Percentiles rank a stretch among this genome's conserved stretches.
phyloP scores from a whole-genome alignment of 116 monocot species.

The Iris pallida region DNA sequence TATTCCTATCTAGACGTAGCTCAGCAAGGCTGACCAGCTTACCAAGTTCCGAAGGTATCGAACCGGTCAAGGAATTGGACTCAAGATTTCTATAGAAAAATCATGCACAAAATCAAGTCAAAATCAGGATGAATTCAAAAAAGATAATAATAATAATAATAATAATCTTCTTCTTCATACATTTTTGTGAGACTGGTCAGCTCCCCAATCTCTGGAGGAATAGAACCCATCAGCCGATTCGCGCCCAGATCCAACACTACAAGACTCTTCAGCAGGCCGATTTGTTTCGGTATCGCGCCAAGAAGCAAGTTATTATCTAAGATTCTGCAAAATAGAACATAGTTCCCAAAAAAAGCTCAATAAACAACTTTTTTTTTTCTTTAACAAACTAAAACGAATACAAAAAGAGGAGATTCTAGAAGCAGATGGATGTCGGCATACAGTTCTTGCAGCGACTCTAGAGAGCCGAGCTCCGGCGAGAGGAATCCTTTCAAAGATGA shows the following conservation, averaged over 20 bases:
- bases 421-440: constrained; percentile 3
- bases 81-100: constrained; percentile 50
- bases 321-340: constrained; percentile 19
- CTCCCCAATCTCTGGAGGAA: constrained; percentile 26
- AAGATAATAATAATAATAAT: neutral
- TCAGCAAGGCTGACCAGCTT: constrained; percentile 59
- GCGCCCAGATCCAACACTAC: constrained; percentile 23
- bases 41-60: constrained; percentile 55
- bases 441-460: constrained; percentile 41
- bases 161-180: neutral
- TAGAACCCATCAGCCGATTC: constrained; percentile 16
- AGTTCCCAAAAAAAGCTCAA: neutral
- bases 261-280: constrained; percentile 28
- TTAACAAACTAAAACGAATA: neutral
- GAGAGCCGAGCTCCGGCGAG: constrained; percentile 26
- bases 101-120: constrained; percentile 6
- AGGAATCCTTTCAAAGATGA: constrained; percentile 52
- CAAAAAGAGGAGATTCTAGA: neutral
- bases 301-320: constrained; percentile 33
- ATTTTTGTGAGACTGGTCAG: constrained; percentile 12
- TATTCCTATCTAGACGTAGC: constrained; percentile 64
- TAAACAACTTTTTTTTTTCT: neutral
- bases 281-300: constrained; percentile 43
- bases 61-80: constrained; percentile 64
- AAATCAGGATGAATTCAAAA: too few species aligned